Base-by-base conservation (phyloP, 768 basidiomycete genomes). In the Suillus subluteus region DNA sequence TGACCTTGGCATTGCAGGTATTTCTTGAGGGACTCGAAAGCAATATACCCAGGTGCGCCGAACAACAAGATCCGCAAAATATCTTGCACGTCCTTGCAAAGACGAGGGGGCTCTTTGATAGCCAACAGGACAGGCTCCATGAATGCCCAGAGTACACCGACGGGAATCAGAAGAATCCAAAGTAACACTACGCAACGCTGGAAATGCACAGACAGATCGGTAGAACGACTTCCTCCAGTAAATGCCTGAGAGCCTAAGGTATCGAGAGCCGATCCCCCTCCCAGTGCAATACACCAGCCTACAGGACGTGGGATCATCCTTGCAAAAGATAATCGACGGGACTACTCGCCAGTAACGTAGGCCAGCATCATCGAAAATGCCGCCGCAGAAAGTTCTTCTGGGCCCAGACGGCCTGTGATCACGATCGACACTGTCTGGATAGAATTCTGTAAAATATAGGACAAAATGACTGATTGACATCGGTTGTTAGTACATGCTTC, bases 211-310 rank as follows among this genome's bases (percentile, higher is more conserved):
- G 90, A 90, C 11, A 94, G 80, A 70, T 90, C 90, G 8, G 88
- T 85, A n/a, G 82, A 80, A 61, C 74, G 81, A 65, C 71, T 78
- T 41, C 88, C 85, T 32, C 88, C 89, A 15, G 90, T 92, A 77
- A 88, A 94, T 1, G 91, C 86, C 71, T 91, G 89, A 1, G 91
- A 92, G 48, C 91, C 91, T 64, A 92, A 80, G 0, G 92, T 93
- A 73, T 92, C 91, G 43, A 92, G 81, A 9, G 89, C 90, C 4
- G 90, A 91, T 0, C 90, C 89, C n/a, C 91, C 91, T 16, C 91
- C 91, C 23, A 92, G 82, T 13, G 90, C 91, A 64, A 92, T 82
- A 72, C 86, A 87, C 90, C 91, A 92, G 48, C 91, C 91, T 92
- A 75, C 71, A 63, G 68, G 73, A 74, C 71, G 82, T 86, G 84